A percentile compares a stretch with the other conserved stretches of the same genome.
phyloP scores from a whole-genome alignment of 352 stramenopile species.

The Aphanomyces astaci region DNA sequence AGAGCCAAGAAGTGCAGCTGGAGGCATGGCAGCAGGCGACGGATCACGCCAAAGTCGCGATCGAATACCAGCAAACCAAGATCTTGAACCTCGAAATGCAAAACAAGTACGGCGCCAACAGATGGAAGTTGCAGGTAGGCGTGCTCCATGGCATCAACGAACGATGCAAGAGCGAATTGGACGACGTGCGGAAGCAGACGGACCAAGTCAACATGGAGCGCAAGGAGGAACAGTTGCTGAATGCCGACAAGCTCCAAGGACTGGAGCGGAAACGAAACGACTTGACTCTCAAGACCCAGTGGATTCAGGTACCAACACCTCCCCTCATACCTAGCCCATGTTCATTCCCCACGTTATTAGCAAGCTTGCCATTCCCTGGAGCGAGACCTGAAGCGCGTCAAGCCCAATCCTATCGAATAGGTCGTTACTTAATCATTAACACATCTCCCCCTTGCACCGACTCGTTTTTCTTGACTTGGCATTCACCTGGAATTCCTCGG shows the following conservation, averaged over 20 bases:
- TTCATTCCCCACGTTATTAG: constrained; percentile 16
- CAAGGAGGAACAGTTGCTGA: constrained; percentile 63
- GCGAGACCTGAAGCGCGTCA: constrained; percentile 26
- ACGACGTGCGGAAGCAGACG: constrained; percentile 31
- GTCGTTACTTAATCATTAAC: no score
- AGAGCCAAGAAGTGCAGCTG: constrained; percentile 35
- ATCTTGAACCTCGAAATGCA: constrained; percentile 69
- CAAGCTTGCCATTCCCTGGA: constrained; percentile 30
- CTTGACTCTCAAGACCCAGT: constrained; percentile 32
- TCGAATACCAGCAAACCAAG: constrained; percentile 60
- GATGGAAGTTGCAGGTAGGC: constrained; percentile 50
- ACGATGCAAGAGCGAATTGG: constrained; percentile 32
- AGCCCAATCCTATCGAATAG: constrained; percentile 11
- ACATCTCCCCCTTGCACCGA: no score
- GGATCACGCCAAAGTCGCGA: constrained; percentile 37
- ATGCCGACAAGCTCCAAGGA: constrained; percentile 46
- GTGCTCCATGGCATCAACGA: constrained; percentile 59
- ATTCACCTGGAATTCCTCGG: no score
- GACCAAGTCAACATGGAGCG: constrained; percentile 53
- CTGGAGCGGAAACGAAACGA: constrained; percentile 52
- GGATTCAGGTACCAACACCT: constrained; percentile 6
- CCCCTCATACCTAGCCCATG: not conserved
- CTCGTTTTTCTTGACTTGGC: no score
- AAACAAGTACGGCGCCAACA: constrained; percentile 59
- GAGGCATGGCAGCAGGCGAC: constrained; percentile 49